These are phyloP conservation scores for Nakazawaea siamensis DNA, from an alignment of 805 yeast genomes.

Conservation along the genomic window DNA sequence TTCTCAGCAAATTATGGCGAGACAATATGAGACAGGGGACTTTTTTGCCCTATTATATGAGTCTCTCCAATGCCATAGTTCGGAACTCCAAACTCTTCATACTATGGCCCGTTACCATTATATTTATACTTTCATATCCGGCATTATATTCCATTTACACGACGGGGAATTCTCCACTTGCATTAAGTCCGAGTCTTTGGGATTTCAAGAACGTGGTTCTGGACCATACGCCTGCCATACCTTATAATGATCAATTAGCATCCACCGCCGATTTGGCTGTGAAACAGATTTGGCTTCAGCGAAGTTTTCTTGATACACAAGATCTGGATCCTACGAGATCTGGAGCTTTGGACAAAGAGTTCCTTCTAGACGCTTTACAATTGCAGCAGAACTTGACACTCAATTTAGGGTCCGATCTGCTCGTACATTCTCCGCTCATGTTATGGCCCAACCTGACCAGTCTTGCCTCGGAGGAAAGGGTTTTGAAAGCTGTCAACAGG, in stretches of 20 bases:
- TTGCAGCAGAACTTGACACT: conserved; percentile 25
- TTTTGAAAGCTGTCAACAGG: too few species aligned
- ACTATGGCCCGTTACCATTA: conserved; percentile 38
- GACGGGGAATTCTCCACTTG: conserved; percentile 17
- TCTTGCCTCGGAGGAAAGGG: too few species aligned
- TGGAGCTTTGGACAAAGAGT: conserved; percentile 27
- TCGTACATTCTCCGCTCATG: conserved; percentile 31
- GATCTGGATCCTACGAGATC: conserved; percentile 8
- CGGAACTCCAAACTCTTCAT: conserved; percentile 33
- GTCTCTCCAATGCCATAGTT: conserved; percentile 21
- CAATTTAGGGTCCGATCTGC: conserved; percentile 10
- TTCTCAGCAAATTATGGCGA: background rate
- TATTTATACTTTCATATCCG: conserved; percentile 42
- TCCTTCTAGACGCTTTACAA: conserved; percentile 24
- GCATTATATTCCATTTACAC: conserved; percentile 29
- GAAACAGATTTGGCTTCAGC: conserved; percentile 27
- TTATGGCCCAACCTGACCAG: too few species aligned
- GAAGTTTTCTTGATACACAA: conserved; percentile 17
- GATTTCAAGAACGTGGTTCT: conserved; percentile 13
- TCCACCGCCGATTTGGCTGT: conserved; percentile 16
- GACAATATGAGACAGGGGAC: conserved; percentile 1
- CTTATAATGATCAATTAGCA: conserved; percentile 8
- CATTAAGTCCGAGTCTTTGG: conserved; percentile 10
- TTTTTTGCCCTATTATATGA: conserved; percentile 12
- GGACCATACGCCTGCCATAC: conserved; percentile 4